These are phyloP conservation scores for Chrysosporium keratinophilum DNA, from an alignment of 2,329 filamentous ascomycete species.

Conservation along the genomic window DNA sequence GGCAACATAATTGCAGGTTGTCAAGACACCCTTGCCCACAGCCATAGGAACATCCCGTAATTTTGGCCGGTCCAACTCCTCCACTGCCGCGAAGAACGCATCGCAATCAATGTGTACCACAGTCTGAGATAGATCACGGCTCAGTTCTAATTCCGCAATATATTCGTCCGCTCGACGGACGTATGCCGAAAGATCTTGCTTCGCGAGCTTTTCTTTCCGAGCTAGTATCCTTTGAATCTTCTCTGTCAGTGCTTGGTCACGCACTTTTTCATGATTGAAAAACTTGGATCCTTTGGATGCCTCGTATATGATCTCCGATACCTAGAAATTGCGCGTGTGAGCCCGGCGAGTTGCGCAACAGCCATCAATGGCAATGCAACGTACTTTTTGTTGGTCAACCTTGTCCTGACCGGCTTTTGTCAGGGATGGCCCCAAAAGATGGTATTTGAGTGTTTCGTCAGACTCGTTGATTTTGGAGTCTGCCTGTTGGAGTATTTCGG, in stretches of 20 bases:
- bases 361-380: slow-evolving; percentile 6
- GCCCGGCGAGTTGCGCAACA: neutral
- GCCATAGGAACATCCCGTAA: slow-evolving; percentile 81
- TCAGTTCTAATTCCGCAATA: slow-evolving; percentile 65
- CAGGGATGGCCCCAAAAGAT: slow-evolving; percentile 76
- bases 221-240: slow-evolving; percentile 74
- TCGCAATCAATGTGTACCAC: slow-evolving; percentile 94
- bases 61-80: slow-evolving; percentile 73
- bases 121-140: slow-evolving; percentile 69
- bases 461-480: neutral
- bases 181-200: slow-evolving; percentile 62
- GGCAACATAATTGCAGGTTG: slow-evolving; percentile 77
- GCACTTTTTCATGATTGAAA: slow-evolving; percentile 80
- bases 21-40: slow-evolving; percentile 64
- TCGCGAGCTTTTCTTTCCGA: slow-evolving; percentile 65
- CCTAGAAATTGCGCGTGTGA: slow-evolving; percentile 37
- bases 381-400: slow-evolving; percentile 80
- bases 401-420: slow-evolving; percentile 88
- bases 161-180: slow-evolving; percentile 68
- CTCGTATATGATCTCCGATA: slow-evolving; percentile 94
- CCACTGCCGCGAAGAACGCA: slow-evolving; percentile 93
- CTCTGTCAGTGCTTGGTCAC: slow-evolving; percentile 69
- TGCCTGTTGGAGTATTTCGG: neutral
- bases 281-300: slow-evolving; percentile 94
- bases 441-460: slow-evolving; percentile 71